Conservation (phyloP, 1,284 basidiomycete species). For the Termitomyces sp. region DNA sequence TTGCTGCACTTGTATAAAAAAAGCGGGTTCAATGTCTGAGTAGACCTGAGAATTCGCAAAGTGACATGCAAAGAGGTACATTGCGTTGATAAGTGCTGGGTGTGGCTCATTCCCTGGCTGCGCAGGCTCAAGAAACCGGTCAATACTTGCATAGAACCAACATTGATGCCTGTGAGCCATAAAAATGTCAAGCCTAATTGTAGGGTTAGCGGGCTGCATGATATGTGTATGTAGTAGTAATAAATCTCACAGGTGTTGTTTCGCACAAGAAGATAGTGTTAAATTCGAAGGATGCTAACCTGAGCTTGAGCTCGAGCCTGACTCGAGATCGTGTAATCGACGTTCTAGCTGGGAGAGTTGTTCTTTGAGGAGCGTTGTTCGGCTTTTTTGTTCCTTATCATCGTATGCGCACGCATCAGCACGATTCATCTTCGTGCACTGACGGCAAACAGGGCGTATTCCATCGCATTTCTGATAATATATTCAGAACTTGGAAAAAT, state of each 20-base stretch:
- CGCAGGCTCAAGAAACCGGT: constrained; percentile 35
- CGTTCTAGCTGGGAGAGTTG: constrained; percentile 50
- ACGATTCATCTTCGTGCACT: constrained; percentile 52
- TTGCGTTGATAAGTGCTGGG: constrained; percentile 54
- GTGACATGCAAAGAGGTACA: constrained; percentile 55
- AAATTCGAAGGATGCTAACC: constrained; percentile 6
- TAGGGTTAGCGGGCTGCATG: constrained; percentile 4
- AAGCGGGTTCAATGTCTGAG: constrained; percentile 40
- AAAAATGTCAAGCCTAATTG: constrained; percentile 50
- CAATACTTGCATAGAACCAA: constrained; percentile 49
- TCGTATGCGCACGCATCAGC: constrained; percentile 54
- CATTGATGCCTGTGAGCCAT: constrained; percentile 55
- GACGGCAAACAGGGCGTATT: constrained; percentile 49
- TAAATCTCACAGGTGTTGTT: constrained; percentile 14
- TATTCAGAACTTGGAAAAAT: background rate
- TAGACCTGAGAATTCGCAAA: constrained; percentile 41
- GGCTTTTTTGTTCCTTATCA: constrained; percentile 56
- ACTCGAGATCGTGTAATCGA: constrained; percentile 50
- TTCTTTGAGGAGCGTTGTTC: constrained; percentile 56
- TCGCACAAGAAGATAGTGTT: constrained; percentile 9
- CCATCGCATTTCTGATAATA: constrained; percentile 54
- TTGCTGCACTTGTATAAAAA: constrained; percentile 45
- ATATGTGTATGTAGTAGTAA: background rate
- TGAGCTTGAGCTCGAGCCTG: constrained; percentile 18
- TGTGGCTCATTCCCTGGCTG: constrained; percentile 34